Evolutionary conservation across 495 filamentous ascomycete genomes (phyloP).

Genomic region (Annulohypoxylon moriforme): DNA sequence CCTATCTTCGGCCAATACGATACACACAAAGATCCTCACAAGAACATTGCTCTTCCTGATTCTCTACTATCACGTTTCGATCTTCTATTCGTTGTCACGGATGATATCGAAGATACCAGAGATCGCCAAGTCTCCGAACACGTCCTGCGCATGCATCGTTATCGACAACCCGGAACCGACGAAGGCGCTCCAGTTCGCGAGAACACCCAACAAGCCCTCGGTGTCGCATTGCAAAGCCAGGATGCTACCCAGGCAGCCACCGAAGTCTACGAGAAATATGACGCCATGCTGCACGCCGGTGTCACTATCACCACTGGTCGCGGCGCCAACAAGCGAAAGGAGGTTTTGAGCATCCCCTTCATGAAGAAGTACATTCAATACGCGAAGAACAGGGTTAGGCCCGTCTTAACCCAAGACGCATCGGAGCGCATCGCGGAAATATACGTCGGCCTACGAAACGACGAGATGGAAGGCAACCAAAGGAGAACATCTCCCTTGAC

Average conservation of each 20-base stretch:
- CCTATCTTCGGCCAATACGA: slow-evolving; percentile 99
- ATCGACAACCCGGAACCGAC: slow-evolving; percentile 92
- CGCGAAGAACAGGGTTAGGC: slow-evolving; percentile 91
- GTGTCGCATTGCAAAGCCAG: slow-evolving; percentile 86
- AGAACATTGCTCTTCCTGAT: slow-evolving; percentile 97
- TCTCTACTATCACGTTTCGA: slow-evolving; percentile 99
- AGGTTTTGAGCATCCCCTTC: slow-evolving; percentile 97
- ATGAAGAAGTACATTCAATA: slow-evolving; percentile 99
- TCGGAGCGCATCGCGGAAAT: slow-evolving; percentile 90
- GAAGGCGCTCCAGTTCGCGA: slow-evolving; percentile 96
- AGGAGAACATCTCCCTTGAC: slow-evolving; percentile 95
- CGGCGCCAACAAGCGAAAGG: slow-evolving; percentile 76
- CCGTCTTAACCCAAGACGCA: slow-evolving; percentile 90
- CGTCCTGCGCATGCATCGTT: slow-evolving; percentile 96
- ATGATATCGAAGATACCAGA: slow-evolving; percentile 93
- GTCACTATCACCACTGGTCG: slow-evolving; percentile 80
- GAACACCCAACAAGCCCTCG: slow-evolving; percentile 82
- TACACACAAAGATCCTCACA: slow-evolving; percentile 97
- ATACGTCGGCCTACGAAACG: slow-evolving; percentile 95
- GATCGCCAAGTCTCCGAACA: slow-evolving; percentile 96
- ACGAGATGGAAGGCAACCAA: slow-evolving; percentile 94
- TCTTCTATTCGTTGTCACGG: slow-evolving; percentile 96
- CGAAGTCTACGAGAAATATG: slow-evolving; percentile 96
- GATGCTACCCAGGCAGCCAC: slow-evolving; percentile 76
- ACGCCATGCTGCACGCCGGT: slow-evolving; percentile 93